These are phyloP conservation scores for Beauveria pseudobassiana DNA, from an alignment of 2,329 filamentous ascomycete species.

Conservation along the genomic window DNA sequence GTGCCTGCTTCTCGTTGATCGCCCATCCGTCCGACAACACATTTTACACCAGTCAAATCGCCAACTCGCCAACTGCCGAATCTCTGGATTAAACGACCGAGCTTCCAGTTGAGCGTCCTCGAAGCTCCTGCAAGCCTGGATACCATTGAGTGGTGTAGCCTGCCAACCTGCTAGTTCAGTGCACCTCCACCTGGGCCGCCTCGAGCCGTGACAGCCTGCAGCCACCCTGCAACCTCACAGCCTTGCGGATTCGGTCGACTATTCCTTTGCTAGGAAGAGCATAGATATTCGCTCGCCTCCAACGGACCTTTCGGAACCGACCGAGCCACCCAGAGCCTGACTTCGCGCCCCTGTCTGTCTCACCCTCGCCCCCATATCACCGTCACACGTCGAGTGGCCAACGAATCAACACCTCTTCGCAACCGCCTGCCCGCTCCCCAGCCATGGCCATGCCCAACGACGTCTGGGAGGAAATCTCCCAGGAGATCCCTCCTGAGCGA, in stretches of 20 bases:
- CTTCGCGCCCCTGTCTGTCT: not conserved
- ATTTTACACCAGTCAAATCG: not conserved
- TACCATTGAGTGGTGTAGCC: too few relatives aligned
- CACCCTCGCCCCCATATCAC: not conserved
- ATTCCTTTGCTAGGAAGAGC: not conserved
- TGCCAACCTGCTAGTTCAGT: too few relatives aligned
- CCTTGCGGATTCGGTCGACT: not conserved
- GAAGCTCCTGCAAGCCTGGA: too few relatives aligned
- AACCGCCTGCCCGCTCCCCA: not conserved
- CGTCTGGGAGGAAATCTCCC: slow-evolving; percentile 50
- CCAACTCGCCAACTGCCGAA: not conserved
- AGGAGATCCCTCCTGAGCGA: slow-evolving; percentile 56
- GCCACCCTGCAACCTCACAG: not conserved
- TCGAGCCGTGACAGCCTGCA: not conserved
- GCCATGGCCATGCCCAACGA: slow-evolving; percentile 41
- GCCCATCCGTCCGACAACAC: not conserved
- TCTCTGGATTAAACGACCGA: not conserved
- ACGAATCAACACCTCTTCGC: not conserved
- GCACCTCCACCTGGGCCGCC: too few relatives aligned
- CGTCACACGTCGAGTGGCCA: not conserved
- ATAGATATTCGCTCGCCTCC: not conserved
- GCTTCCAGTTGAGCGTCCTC: not conserved
- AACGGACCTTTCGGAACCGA: not conserved
- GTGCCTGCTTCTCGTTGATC: not conserved
- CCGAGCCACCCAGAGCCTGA: not conserved